Evolutionary conservation across 164 flowering plant species (phyloP).

Genomic region (Platanus orientalis): DNA sequence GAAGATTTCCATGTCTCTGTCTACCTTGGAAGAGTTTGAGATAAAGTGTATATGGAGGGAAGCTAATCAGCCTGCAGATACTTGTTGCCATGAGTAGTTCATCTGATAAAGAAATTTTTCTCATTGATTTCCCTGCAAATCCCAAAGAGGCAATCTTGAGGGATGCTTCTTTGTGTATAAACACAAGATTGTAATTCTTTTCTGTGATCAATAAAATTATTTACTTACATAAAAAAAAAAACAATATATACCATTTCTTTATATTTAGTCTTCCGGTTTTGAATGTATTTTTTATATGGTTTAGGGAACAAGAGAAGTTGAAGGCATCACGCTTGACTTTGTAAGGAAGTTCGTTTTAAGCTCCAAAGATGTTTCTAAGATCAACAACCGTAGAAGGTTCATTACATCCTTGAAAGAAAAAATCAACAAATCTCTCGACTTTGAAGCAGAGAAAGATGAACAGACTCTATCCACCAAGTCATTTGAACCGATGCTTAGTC

Average conservation of each 20-base stretch:
- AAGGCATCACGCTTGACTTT: conserved; percentile 32
- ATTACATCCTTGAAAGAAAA: conserved; percentile 13
- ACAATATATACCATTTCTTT: not conserved
- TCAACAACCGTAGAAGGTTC: conserved; percentile 4
- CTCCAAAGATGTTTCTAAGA: not conserved
- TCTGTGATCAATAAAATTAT: too few species aligned
- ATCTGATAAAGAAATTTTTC: too few species aligned
- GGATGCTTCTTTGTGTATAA: too few species aligned
- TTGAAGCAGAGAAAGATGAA: conserved; percentile 5
- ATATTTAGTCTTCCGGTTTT: not conserved
- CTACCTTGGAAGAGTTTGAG: too few species aligned
- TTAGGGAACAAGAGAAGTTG: conserved; percentile 28
- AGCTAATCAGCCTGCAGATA: too few species aligned
- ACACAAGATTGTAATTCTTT: too few species aligned
- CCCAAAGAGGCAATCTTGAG: too few species aligned
- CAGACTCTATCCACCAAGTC: conserved; percentile 16
- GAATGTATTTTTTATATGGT: not conserved
- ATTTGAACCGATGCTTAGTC: conserved; percentile 26
- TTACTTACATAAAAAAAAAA: too few species aligned
- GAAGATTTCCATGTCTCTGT: too few species aligned
- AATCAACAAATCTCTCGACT: not conserved
- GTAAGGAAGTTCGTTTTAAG: conserved; percentile 9
- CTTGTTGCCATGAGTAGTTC: too few species aligned
- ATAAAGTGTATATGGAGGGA: too few species aligned
- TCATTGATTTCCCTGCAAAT: too few species aligned